Evolutionary conservation across 129 eudicot genomes (phyloP).

Genomic region (Heracleum sosnowskyi): DNA sequence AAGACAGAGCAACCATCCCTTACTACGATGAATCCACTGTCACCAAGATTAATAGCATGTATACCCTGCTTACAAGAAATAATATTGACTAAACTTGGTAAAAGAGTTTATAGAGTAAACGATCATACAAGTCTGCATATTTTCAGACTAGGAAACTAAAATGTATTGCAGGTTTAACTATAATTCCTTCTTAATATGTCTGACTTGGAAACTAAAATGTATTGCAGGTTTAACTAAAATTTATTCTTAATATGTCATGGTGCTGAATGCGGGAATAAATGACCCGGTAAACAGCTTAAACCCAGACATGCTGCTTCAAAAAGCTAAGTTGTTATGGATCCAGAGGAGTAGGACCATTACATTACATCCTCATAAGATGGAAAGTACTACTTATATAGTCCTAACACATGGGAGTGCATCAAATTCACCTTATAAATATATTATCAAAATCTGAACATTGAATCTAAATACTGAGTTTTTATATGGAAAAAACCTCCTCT

Average conservation of each 20-base stretch:
- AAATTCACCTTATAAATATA: background rate
- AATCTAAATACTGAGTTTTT: background rate
- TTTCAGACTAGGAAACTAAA: background rate
- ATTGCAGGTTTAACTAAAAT: background rate
- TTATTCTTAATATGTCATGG: background rate
- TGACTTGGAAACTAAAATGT: background rate
- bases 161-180: background rate
- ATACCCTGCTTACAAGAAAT: constrained; percentile 33
- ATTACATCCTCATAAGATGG: background rate
- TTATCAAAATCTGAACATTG: background rate
- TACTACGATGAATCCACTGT: constrained; percentile 77
- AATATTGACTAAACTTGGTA: background rate
- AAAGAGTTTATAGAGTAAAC: background rate
- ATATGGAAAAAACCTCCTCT: background rate
- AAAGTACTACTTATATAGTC: too few relatives aligned
- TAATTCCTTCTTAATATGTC: background rate
- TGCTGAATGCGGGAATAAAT: background rate
- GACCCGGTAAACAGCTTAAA: background rate
- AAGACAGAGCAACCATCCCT: constrained; percentile 71
- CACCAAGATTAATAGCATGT: constrained; percentile 91
- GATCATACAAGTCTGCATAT: background rate
- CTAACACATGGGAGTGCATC: background rate
- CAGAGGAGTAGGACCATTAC: background rate
- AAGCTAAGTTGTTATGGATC: background rate
- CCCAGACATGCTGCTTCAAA: background rate